These are phyloP conservation scores for Voacanga thouarsii DNA, from an alignment of 257 asterid species.

Conservation along the genomic window DNA sequence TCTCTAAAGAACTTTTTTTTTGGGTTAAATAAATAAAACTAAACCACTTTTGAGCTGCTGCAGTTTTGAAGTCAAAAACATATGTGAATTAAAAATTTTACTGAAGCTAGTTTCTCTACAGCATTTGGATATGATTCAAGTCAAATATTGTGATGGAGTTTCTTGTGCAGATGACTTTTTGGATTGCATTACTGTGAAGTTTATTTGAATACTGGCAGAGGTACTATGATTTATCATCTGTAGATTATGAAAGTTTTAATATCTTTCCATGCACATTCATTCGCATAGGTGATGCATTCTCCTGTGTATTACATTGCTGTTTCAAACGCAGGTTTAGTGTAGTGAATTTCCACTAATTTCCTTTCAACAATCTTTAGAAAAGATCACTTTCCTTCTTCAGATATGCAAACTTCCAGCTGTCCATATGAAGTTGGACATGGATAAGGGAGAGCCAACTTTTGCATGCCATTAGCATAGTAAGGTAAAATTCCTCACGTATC, in stretches of 20 bases:
- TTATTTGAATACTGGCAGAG: neutral
- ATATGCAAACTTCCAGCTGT: neutral
- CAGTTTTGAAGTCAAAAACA: too few species aligned
- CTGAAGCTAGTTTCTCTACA: too few species aligned
- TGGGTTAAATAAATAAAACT: too few species aligned
- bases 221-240: neutral
- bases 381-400: neutral
- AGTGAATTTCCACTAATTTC: neutral
- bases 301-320: neutral
- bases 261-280: neutral
- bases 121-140: neutral
- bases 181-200: too few species aligned
- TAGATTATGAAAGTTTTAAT: neutral
- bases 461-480: neutral
- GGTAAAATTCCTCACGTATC: constrained; percentile 8
- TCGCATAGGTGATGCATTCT: neutral
- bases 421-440: neutral
- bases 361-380: neutral
- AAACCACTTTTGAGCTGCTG: too few species aligned
- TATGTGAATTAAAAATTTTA: too few species aligned
- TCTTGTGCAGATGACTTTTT: neutral
- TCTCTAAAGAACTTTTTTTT: too few species aligned
- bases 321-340: neutral
- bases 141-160: neutral
- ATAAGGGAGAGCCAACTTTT: neutral